A percentile compares a stretch with the other conserved stretches of the same genome.
phyloP scores from a whole-genome alignment of 257 asterid species.

The Solanum arcanum region DNA sequence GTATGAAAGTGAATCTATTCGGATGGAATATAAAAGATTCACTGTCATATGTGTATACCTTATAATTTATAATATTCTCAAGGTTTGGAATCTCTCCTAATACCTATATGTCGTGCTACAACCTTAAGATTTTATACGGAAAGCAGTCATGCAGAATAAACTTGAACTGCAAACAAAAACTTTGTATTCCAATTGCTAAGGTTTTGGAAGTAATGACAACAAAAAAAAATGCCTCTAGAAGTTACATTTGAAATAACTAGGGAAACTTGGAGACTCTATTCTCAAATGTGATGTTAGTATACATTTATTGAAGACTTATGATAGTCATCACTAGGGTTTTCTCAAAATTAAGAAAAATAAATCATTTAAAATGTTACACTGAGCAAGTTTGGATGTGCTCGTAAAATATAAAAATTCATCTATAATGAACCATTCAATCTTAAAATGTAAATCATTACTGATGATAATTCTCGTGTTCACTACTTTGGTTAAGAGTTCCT shows the following conservation, averaged over 20 bases:
- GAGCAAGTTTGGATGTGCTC: conserved; percentile 60
- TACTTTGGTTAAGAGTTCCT: no score
- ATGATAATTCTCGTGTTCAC: no score
- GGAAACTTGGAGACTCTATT: conserved; percentile 84
- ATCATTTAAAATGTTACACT: conserved; percentile 41
- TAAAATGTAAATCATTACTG: no score
- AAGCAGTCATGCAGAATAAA: background rate
- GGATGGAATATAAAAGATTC: no score
- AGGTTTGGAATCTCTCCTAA: background rate
- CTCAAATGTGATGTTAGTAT: conserved; percentile 60
- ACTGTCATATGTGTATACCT: background rate
- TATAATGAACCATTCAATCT: background rate
- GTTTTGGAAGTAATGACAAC: conserved; percentile 76
- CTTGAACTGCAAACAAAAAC: no score
- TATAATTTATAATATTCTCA: no score
- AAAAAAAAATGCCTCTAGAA: conserved; percentile 53
- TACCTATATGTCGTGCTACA: background rate
- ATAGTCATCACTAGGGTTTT: conserved; percentile 59
- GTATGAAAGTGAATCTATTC: no score
- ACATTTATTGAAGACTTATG: conserved; percentile 50
- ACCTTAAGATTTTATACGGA: background rate
- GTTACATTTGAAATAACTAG: conserved; percentile 63
- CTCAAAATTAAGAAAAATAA: conserved; percentile 35
- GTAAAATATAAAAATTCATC: conserved; percentile 20
- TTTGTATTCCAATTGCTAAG: no score